Base-by-base conservation (phyloP, 495 filamentous ascomycete genomes). In the Xylaria nigripes region DNA sequence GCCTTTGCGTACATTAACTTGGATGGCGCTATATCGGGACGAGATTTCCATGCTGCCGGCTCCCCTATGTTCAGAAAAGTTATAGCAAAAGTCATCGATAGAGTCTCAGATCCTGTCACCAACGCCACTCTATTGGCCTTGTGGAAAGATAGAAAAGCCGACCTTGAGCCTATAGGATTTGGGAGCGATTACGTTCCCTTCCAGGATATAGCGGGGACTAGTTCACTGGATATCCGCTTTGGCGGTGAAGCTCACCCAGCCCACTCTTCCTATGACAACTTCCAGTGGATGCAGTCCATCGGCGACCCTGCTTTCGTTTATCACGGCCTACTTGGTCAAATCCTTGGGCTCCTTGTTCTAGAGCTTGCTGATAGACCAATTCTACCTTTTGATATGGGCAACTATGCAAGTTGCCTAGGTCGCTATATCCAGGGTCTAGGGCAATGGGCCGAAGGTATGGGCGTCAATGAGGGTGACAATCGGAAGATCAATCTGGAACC, bases 181-280 rank as follows among this genome's bases (percentile, higher is more conserved):
- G 87, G 82, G n/a, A 87, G 89, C 61, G 93, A 96, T 65, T 93
- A 89, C 61, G 86, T 92, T 25, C 82, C 91, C 30, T 98, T 96
- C 68, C 92, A 96, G 67, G 82, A 92, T 59, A 86, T 96, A 22
- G 91, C 89, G n/a, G 93, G 93, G 40, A 89, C 85, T 4, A 90
- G 88, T 6, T 91, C 87, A 16, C 75, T 97, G 48, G 93, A 97
- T 66, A 81, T 98, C 58, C 78, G 82, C 34, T 98, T 98, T 60
- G 67, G 73, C 0, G 89, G 86, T 16, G 71, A 77, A 16, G 64
- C 76, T n/a, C 90, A 76, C 65, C 90, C 92, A 2, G 84, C 85
- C 50, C 83, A 90, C 68, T 90, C 86, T 56, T 93, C 86, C 68
- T 90, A 93, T 66, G 93, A 96, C 63, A 91, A 82, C 55, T 90